A percentile compares a stretch with the other conserved stretches of the same genome.
These are phyloP conservation scores for Pyrus pyrifolia DNA, from an alignment of 306 rosid species.

Conservation along the genomic window DNA sequence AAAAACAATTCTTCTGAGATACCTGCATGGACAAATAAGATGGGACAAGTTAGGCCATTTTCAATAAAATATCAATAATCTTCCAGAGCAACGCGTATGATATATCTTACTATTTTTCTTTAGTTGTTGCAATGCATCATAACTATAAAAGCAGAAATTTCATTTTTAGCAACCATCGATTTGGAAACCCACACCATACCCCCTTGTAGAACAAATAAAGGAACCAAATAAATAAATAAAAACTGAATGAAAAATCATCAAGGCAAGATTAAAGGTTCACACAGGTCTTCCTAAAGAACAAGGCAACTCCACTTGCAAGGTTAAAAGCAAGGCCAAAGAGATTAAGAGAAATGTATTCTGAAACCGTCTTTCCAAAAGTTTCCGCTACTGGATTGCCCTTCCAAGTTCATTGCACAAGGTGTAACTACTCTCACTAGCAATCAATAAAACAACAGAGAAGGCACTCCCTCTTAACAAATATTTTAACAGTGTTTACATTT, in stretches of 20 bases:
- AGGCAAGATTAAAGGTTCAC: neutral
- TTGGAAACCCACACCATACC: neutral
- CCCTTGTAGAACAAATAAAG: neutral
- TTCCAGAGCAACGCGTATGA: neutral
- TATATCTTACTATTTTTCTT: neutral
- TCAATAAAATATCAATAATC: neutral
- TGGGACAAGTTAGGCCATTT: neutral
- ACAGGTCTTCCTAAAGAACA: neutral
- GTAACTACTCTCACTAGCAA: neutral
- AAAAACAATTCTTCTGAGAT: constrained; percentile 78
- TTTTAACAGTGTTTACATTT: neutral
- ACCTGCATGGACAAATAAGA: constrained; percentile 41
- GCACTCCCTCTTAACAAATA: neutral
- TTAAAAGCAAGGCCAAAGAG: neutral
- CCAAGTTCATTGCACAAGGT: neutral
- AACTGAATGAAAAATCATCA: neutral
- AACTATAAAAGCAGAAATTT: neutral
- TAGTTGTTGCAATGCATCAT: neutral
- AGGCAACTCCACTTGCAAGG: neutral
- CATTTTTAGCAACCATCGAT: neutral
- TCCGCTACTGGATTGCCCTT: neutral
- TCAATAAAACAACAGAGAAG: neutral
- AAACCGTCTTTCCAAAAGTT: neutral
- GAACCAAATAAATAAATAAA: neutral
- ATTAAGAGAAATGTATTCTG: neutral